A percentile compares a stretch with the other conserved stretches of the same genome.
Conservation (phyloP, 176 grass and related monocot genomes). For the Panicum miliaceum region DNA sequence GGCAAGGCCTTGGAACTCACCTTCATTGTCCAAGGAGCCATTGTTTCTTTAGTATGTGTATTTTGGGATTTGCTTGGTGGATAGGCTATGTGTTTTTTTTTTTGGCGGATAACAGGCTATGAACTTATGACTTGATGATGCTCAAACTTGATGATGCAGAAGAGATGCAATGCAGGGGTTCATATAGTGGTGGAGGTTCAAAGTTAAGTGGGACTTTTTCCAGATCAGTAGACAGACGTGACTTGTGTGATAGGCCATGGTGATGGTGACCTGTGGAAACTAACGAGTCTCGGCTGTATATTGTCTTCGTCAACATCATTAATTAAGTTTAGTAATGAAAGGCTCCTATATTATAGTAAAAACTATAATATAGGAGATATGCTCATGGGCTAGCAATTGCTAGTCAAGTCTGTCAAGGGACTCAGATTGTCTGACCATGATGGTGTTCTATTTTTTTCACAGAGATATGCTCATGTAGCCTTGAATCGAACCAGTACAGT, state of each 20-base stretch:
- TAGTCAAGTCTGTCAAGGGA: too few relatives aligned
- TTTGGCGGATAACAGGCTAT: not conserved
- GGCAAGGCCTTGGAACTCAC: not conserved
- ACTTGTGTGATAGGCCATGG: not conserved
- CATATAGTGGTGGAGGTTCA: not conserved
- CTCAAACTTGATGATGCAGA: not conserved
- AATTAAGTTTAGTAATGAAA: constrained; percentile 18
- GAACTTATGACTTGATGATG: not conserved
- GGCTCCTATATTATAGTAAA: constrained; percentile 14
- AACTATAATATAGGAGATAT: too few relatives aligned
- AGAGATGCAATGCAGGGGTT: not conserved
- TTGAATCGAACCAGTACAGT: not conserved
- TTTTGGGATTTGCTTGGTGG: constrained; percentile 1
- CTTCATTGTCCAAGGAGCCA: not conserved
- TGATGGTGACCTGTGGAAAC: not conserved
- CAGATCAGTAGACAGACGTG: not conserved
- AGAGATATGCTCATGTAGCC: not conserved
- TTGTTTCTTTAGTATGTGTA: not conserved
- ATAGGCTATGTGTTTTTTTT: not conserved
- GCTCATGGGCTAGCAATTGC: too few relatives aligned
- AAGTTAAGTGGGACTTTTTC: not conserved
- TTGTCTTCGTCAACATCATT: not conserved
- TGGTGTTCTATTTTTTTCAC: not conserved
- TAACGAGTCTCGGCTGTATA: not conserved
- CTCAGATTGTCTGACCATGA: not conserved